Evolutionary conservation across 768 basidiomycete genomes (phyloP), one percentile per base, ranked within the genome.

Genomic region (Guyanaporus albipodus): DNA sequence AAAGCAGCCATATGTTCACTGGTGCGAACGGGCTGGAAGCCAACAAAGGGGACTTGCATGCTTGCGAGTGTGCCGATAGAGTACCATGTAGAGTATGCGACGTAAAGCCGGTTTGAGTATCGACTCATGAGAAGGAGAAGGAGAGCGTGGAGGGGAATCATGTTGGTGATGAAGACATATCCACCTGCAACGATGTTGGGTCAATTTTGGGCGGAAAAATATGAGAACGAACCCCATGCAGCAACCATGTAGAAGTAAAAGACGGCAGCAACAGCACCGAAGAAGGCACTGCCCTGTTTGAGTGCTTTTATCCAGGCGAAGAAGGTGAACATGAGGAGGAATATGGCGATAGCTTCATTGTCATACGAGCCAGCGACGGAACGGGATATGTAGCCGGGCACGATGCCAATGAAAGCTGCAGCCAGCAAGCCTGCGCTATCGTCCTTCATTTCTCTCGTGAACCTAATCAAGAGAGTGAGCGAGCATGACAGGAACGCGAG

Each of bases 201-300:
- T 64, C 38, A 64, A 43, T 40, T 19, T 42, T 27, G 10, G 2
- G 12, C 24, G 10, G 24, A 32, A 22, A 4, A 29, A 38, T 5
- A 28, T 28, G 27, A 28, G 7, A 12, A 70, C 79, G 48, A 58
- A 87, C 95, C 96, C 96, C 96, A 99, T 24, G 96, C 96, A 42
- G 96, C 95, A n/a, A 99, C 96, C 96, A 99, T 99, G 78, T 98
- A 99, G 57, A 97, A 98, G 72, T 99, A 99, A 71, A 98, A 98
- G 4, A 98, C 71, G 15, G 94, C 96, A 36, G 96, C 85, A 32
- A 90, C 60, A 21, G 90, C 89, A 18, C 92, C 95, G 56, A 82
- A 96, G 50, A 95, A 79, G 1, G 91, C 93, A 50, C 91, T 95
- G 34, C 96, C 96, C 37, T 81, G 78, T 69, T 97, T 97, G 44